Evolutionary conservation across 2,329 filamentous ascomycete genomes (phyloP).

Genomic region (Trichoderma hamatum): DNA sequence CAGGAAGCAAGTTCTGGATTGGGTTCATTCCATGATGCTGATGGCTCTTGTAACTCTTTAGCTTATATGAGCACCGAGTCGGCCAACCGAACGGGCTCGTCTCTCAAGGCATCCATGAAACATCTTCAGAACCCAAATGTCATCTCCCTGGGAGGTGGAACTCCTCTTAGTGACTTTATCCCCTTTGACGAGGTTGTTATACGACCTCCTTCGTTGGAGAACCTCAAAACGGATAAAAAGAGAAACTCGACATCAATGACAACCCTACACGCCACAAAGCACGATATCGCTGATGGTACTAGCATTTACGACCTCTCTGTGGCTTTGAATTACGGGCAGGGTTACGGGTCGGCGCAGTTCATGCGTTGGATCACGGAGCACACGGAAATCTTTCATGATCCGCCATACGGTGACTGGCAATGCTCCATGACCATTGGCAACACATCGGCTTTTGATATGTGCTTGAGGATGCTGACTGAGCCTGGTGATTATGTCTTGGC

Average conservation of each 20-base stretch:
- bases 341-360: conserved; percentile 9
- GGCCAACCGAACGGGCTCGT: conserved; percentile 2
- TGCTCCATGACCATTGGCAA: conserved; percentile 21
- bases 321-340: conserved; percentile 6
- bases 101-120: conserved; percentile 5
- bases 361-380: conserved; percentile 21
- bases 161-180: conserved; percentile 14
- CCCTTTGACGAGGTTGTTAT: conserved; percentile 9
- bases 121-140: conserved; percentile 14
- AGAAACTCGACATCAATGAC: neutral
- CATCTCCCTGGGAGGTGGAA: conserved; percentile 21
- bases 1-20: neutral
- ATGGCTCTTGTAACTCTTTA: neutral
- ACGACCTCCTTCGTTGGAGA: neutral
- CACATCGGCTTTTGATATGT: conserved; percentile 19
- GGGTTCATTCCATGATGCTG: neutral
- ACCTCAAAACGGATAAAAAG: neutral
- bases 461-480: conserved; percentile 16
- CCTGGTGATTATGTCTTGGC: conserved; percentile 13
- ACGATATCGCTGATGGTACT: conserved; percentile 16
- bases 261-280: conserved; percentile 16
- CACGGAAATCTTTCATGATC: conserved; percentile 20
- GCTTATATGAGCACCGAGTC: conserved; percentile 20
- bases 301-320: conserved; percentile 20
- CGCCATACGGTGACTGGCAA: conserved; percentile 18